phyloP scores from a whole-genome alignment of 164 flowering plant species.

The Piper betle region DNA sequence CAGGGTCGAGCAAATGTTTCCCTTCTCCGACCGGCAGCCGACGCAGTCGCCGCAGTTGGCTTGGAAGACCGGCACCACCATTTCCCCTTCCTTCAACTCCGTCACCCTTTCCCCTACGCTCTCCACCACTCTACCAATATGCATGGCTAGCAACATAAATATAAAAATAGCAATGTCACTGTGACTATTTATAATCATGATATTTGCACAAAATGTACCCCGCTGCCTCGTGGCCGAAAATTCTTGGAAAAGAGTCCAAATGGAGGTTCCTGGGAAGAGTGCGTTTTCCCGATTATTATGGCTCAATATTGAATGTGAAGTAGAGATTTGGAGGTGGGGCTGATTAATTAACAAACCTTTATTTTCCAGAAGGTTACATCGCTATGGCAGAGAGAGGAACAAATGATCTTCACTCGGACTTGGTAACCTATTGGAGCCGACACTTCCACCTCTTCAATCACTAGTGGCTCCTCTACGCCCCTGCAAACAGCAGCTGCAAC shows the following conservation, averaged over 20 bases:
- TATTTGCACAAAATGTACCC: conserved; percentile 27
- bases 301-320: background rate
- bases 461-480: conserved; percentile 31
- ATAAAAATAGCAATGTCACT: background rate
- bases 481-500: conserved; percentile 43
- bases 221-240: conserved; percentile 63
- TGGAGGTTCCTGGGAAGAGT: conserved; percentile 5
- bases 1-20: conserved; percentile 37
- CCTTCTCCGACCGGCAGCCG: conserved; percentile 41
- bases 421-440: conserved; percentile 45
- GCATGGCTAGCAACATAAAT: too few species aligned
- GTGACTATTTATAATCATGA: background rate
- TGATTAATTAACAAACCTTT: background rate
- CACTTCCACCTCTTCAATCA: conserved; percentile 52
- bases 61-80: conserved; percentile 40
- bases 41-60: conserved; percentile 43
- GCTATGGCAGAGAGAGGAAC: conserved; percentile 56
- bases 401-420: conserved; percentile 46
- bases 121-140: conserved; percentile 37
- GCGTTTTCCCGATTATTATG: background rate
- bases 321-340: background rate
- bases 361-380: conserved; percentile 49
- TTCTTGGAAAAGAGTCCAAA: conserved; percentile 24
- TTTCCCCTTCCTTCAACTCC: conserved; percentile 45
- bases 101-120: conserved; percentile 51